Base-by-base conservation (phyloP, 371 early-diverging fungal species). In the Rhizopus delemar region DNA sequence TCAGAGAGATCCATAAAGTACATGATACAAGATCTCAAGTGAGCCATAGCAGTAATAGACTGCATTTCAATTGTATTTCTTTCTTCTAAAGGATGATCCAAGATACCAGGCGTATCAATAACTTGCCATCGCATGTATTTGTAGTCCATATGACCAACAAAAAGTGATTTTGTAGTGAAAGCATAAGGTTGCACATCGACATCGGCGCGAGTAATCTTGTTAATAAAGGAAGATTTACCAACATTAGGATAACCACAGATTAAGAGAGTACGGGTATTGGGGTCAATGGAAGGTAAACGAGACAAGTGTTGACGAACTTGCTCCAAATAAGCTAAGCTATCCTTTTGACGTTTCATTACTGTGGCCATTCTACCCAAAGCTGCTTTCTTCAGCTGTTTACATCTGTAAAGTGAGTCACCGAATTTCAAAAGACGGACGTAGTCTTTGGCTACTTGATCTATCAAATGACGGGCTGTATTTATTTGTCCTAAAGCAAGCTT, bases 31-130 rank as follows among this genome's bases (percentile, higher is more conserved):
- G 99, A 92, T 64, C 99, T 87, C 74, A 99, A 81, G 75, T 99
- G 99, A 16, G 99, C 99, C 64, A 99, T 86, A 35, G 99, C 99
- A 11, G 99, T 99, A 67, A 99, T 97, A 54, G 97, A 96, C 78
- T 99, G 99, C 99, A 99, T 99, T 83, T 99, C 99, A 71, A 99
- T 99, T 28, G 99, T 99, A 82, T 99, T 99, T 70, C 98, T 91
- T 69, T 99, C 94, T 83, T 99, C 99, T 46, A 99, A 85, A 33
- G 99, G 97, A 74, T 99, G 99, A 82, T 99, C 99, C 58, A 99
- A 84, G 70, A 99, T 97, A 67, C 99, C 99, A 8, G 99, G 99
- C 12, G 99, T 99, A 78, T 99, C 99, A 62, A 99, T 98, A n/a
- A 97, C 91, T 81, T 99, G 99, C 99, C 99, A 99, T 74, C 98